phyloP scores from a whole-genome alignment of 1,139 yeast species.

The Yamadazyma membranifaciens region DNA sequence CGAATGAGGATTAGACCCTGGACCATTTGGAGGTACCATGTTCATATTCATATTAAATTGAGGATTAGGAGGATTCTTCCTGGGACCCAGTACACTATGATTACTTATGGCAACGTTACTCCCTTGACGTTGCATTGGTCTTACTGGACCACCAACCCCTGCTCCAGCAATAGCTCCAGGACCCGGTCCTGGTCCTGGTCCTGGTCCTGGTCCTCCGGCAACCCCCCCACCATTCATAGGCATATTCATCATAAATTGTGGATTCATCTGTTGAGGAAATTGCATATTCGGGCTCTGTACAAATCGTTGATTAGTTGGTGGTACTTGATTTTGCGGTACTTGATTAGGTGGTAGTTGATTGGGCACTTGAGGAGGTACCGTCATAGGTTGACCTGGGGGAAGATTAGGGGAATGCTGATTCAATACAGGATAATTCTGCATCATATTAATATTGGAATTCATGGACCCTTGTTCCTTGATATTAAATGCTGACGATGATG shows the following conservation, averaged over 20 bases:
- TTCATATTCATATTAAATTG: neutral
- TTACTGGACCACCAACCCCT: no score
- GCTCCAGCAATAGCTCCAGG: no score
- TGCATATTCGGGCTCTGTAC: conserved; percentile 15
- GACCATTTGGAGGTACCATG: conserved; percentile 9
- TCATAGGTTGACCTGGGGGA: conserved; percentile 1
- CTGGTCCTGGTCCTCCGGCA: conserved; percentile 20
- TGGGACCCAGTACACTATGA: neutral
- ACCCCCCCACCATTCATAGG: conserved; percentile 9
- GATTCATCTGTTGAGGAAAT: conserved; percentile 9
- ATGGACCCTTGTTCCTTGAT: neutral
- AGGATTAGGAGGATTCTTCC: neutral
- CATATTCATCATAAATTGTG: conserved; percentile 9
- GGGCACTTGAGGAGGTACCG: neutral
- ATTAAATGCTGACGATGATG: no score
- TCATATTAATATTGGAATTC: conserved; percentile 10
- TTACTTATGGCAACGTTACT: neutral
- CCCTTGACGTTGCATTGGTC: conserved; percentile 17
- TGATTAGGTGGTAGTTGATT: neutral
- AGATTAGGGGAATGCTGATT: conserved; percentile 6
- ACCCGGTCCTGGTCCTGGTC: neutral
- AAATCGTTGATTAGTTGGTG: conserved; percentile 3
- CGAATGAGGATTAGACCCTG: conserved; percentile 18
- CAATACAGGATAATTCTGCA: conserved; percentile 9
- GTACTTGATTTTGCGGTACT: neutral